Base-by-base conservation (phyloP, 164 flowering plant genomes). In the Berberis thunbergii region DNA sequence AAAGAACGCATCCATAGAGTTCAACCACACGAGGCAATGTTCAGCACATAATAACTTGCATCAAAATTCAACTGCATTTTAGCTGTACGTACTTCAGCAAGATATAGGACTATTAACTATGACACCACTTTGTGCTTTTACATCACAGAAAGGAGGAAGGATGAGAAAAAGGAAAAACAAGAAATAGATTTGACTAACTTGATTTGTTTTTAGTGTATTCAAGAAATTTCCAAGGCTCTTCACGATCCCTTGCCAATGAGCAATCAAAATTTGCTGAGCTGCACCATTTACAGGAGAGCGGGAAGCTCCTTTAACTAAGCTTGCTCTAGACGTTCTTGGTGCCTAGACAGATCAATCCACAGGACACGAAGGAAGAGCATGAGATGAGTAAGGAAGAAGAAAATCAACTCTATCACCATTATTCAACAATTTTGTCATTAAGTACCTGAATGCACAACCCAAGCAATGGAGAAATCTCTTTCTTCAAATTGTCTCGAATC, bases 231-330 rank as follows among this genome's bases (percentile, higher is more conserved):
- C 86, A 41, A 94, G 99, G 80, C 96, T 89, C 75, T 81, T 89
- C 61, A 91, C 99, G 61, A 94, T 94, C 62, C 91, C 97, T 79
- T 91, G 99, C 99, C 99, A 94, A 70, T 94, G 99, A 65, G 94
- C 97, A 74, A 89, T 91, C 73, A 94, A 72, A 50, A 87, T 88
- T 78, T 88, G 88, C 76, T 91, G 99, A 12, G 94, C 97, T 53
- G 89, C 90, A 41, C 83, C 77, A 74, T 79, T 94, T 45, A 86
- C 88, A 56, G 83, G 78, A 11, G 93, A 85, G 39, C 96, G 92
- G 12, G 91, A 78, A 64, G 96, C 68, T 68, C 96, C 99, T 81
- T 91, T 94, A 48, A 89, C 99, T 72, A 94, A 84, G 75, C 97
- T 94, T 72, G 96, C 99, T 74, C 97, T 81, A 11, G 97, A 91